Conservation (phyloP, 2,329 filamentous ascomycete genomes). For the Hypomyces rosellus region DNA sequence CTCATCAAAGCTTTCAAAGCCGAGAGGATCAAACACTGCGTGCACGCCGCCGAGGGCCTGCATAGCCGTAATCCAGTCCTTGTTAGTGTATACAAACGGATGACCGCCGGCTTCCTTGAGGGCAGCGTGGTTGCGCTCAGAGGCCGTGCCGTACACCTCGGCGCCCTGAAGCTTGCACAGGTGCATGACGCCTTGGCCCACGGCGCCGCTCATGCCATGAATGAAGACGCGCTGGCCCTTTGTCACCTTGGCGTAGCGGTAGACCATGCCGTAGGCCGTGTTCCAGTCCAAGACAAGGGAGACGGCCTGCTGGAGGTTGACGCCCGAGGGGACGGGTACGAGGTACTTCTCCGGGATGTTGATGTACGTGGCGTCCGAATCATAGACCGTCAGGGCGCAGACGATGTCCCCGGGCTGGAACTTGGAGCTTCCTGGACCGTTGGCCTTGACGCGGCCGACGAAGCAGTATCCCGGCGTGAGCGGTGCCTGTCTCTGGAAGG, state of each 20-base stretch:
- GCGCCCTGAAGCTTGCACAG: constrained; percentile 39
- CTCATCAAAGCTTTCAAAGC: constrained; percentile 45
- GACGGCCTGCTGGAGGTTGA: constrained; percentile 35
- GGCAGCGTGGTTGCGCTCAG: constrained; percentile 36
- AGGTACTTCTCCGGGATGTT: constrained; percentile 43
- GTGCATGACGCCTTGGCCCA: constrained; percentile 37
- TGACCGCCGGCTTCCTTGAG: constrained; percentile 32
- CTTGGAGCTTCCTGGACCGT: constrained; percentile 28
- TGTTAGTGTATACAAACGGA: constrained; percentile 42
- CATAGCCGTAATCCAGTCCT: constrained; percentile 42
- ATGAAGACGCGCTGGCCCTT: constrained; percentile 42
- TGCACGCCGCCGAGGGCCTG: constrained; percentile 39
- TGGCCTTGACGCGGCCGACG: constrained; percentile 34
- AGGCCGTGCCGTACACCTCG: constrained; percentile 43
- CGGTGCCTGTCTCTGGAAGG: constrained; percentile 37
- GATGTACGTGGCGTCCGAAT: constrained; percentile 37
- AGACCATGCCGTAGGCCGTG: constrained; percentile 33
- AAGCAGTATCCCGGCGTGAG: constrained; percentile 45
- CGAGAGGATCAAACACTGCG: constrained; percentile 42
- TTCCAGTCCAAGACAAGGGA: constrained; percentile 41
- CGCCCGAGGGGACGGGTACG: constrained; percentile 32
- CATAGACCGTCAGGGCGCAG: constrained; percentile 32
- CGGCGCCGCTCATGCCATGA: constrained; percentile 44
- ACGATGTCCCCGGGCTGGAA: constrained; percentile 30
- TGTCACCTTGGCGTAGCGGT: constrained; percentile 31